These are phyloP conservation scores for Cyphellophora europaea DNA, from an alignment of 2,329 filamentous ascomycete genomes.

Conservation along the genomic window DNA sequence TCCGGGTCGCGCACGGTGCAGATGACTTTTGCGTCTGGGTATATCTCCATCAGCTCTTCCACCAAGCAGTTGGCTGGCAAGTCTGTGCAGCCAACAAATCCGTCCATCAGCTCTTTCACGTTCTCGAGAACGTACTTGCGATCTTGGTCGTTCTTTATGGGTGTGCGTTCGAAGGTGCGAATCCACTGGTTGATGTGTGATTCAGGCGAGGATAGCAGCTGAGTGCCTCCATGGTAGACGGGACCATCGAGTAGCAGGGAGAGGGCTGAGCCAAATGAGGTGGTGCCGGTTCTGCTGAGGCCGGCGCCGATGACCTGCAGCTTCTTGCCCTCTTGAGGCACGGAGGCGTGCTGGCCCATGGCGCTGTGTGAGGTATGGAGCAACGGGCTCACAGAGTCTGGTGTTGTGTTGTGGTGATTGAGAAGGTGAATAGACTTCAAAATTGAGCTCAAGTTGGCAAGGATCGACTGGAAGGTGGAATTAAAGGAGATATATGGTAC, in stretches of 20 bases:
- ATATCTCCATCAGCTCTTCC: slow-evolving; percentile 37
- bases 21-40: slow-evolving; percentile 41
- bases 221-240: slow-evolving; percentile 41
- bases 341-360: slow-evolving; percentile 18
- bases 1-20: slow-evolving; percentile 31
- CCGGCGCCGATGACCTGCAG: slow-evolving; percentile 17
- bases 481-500: no score
- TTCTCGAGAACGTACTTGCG: slow-evolving; percentile 21
- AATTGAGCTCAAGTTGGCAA: no score
- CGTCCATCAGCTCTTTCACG: slow-evolving; percentile 27
- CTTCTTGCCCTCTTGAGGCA: slow-evolving; percentile 11
- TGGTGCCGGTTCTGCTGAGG: slow-evolving; percentile 38
- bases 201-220: slow-evolving; percentile 20
- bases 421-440: no score
- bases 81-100: slow-evolving; percentile 41
- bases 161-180: slow-evolving; percentile 16
- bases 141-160: slow-evolving; percentile 19
- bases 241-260: slow-evolving; percentile 39
- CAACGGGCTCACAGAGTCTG: no score
- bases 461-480: no score
- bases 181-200: slow-evolving; percentile 21
- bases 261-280: slow-evolving; percentile 41
- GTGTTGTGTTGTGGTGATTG: no score
- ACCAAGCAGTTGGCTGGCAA: slow-evolving; percentile 33
- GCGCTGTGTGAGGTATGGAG: no score